phyloP scores from a whole-genome alignment of 257 asterid species.

The Fraxinus excelsior region DNA sequence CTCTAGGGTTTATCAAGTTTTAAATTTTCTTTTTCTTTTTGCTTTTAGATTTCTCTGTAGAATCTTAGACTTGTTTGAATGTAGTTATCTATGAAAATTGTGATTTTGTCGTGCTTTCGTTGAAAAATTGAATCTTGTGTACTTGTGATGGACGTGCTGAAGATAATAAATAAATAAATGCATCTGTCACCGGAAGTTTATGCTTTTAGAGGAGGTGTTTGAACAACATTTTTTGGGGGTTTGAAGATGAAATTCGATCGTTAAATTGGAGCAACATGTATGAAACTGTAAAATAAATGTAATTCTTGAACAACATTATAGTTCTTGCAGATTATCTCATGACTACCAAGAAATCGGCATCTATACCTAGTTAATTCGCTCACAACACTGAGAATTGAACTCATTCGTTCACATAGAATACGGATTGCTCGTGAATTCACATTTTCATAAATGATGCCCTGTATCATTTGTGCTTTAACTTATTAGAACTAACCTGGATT shows the following conservation, averaged over 20 bases:
- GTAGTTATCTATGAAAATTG: neutral
- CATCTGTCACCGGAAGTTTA: neutral
- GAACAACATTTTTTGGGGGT: neutral
- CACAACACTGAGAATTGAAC: neutral
- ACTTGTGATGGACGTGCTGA: neutral
- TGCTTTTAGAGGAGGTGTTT: neutral
- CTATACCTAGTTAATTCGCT: neutral
- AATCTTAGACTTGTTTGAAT: neutral
- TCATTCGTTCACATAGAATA: neutral
- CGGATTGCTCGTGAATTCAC: neutral
- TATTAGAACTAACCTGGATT: neutral
- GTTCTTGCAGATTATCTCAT: neutral
- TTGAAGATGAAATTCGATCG: neutral
- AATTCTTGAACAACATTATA: neutral
- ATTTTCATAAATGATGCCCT: neutral
- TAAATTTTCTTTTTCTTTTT: neutral
- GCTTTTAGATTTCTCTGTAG: neutral
- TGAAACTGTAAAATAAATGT: neutral
- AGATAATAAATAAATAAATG: neutral
- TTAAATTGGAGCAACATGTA: no score
- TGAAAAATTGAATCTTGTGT: neutral
- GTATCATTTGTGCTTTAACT: neutral
- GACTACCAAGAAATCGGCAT: neutral
- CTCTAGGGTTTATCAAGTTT: neutral
- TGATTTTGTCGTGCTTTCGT: neutral